Evolutionary conservation across 352 stramenopile genomes (phyloP).

Genomic region (Pythium sp.): DNA sequence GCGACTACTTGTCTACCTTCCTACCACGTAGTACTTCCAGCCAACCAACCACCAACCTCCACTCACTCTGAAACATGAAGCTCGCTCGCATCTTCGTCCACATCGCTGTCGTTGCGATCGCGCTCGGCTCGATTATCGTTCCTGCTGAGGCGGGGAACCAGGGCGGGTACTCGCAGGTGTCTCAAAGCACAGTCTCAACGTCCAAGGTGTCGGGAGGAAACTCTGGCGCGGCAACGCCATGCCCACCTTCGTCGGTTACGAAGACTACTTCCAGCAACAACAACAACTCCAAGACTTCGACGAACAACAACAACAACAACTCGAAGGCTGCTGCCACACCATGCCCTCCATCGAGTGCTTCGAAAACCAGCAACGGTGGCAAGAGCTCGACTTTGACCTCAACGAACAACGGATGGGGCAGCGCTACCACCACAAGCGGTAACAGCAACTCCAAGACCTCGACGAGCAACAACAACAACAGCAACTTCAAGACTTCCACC

Average conservation of each 20-base stretch:
- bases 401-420: too few species aligned
- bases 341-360: too few species aligned
- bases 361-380: too few species aligned
- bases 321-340: neutral
- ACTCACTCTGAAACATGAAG: neutral
- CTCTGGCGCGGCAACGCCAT: neutral
- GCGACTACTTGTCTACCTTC: neutral
- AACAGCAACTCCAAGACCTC: too few species aligned
- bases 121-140: neutral
- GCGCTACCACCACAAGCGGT: too few species aligned
- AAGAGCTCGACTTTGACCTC: too few species aligned
- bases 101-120: conserved; percentile 5
- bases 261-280: neutral
- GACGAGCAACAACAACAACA: too few species aligned
- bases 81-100: conserved; percentile 5
- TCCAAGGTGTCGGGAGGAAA: neutral
- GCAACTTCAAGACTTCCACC: too few species aligned
- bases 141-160: neutral
- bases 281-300: neutral
- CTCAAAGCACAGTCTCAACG: neutral
- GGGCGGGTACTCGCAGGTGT: neutral
- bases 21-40: too few species aligned
- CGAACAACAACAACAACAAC: neutral
- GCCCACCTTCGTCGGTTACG: neutral
- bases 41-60: too few species aligned